Evolutionary conservation across 2,329 filamentous ascomycete species (phyloP), one percentile per base, ranked within the genome.

Genomic region (Xylaria sp.): DNA sequence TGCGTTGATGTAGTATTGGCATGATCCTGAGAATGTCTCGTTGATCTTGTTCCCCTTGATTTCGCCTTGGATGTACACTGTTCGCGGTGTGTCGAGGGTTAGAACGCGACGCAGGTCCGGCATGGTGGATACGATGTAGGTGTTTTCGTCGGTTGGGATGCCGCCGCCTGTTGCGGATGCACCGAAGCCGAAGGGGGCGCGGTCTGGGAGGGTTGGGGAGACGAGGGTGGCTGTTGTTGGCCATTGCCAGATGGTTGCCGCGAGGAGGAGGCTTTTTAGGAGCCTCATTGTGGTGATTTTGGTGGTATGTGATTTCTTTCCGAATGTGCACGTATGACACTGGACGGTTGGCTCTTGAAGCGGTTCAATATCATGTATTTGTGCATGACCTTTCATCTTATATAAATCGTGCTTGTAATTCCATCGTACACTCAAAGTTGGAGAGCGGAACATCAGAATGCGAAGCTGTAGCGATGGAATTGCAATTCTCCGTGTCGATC

Each of bases 141-240:
- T 62, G 42, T 61, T 61, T 46, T 55, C 56, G 9, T 58, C 52
- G 2, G 23, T 16, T 1, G 61, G 46, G 2, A 16, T 11, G 9
- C 60, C 65, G 23, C 65, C 65, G 23, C 63, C 65, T 1, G 63
- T 67, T 2, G 50, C 60, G 8, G 57, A 23, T n/a, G 47, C 37
- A 16, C 60, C 65, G 57, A 66, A 67, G 6, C 65, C 64, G 52
- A 67, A 66, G n/a, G 62, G 62, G 8, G n/a, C n/a, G 6, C 63
- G 65, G 37, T 62, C 56, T 11, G 65, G 65, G 4, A 67, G 55
- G 5, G 35, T 3, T 18, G 19, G 35, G n/a, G 2, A 13, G 10
- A 10, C 18, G 39, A 47, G n/a, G 42, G 23, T 23, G 53, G 55
- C 30, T 39, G 13, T 34, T 35, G 50, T 23, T 34, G 52, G 23